A percentile compares a stretch with the other conserved stretches of the same genome.
Conservation (phyloP, 164 flowering plant genomes). For the Liriodendron chinense region DNA sequence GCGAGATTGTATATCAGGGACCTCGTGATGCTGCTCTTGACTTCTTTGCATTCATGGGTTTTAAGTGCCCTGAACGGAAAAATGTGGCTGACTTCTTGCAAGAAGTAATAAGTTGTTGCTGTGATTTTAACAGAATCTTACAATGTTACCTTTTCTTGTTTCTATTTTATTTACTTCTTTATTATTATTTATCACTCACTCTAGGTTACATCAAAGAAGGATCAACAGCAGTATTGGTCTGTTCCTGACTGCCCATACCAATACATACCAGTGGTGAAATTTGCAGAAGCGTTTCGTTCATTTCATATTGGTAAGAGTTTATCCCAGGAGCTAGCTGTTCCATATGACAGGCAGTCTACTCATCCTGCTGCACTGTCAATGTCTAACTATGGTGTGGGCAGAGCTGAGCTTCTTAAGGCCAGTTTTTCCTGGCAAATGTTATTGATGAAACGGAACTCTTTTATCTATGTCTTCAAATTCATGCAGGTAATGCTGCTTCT, state of each 20-base stretch:
- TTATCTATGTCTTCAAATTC: slow-evolving; percentile 84
- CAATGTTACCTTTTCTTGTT: background rate
- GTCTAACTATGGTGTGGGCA: slow-evolving; percentile 66
- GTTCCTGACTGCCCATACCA: slow-evolving; percentile 53
- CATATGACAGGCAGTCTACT: slow-evolving; percentile 67
- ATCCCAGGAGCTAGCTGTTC: slow-evolving; percentile 54
- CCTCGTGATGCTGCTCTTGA: slow-evolving; percentile 68
- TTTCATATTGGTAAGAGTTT: slow-evolving; percentile 58
- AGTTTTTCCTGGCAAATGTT: slow-evolving; percentile 79
- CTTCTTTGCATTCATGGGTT: slow-evolving; percentile 85
- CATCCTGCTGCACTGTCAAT: slow-evolving; percentile 93
- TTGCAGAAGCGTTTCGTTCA: slow-evolving; percentile 80
- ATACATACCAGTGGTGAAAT: slow-evolving; percentile 64
- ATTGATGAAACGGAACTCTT: slow-evolving; percentile 90
- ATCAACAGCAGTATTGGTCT: slow-evolving; percentile 97
- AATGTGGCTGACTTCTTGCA: slow-evolving; percentile 98
- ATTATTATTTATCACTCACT: background rate
- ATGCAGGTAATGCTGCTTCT: slow-evolving; percentile 58
- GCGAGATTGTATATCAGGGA: slow-evolving; percentile 93
- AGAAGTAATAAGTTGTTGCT: slow-evolving; percentile 48
- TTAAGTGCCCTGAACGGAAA: slow-evolving; percentile 80
- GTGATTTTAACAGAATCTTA: background rate
- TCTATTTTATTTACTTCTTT: background rate
- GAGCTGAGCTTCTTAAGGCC: slow-evolving; percentile 68
- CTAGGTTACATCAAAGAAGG: slow-evolving; percentile 89